phyloP scores from a whole-genome alignment of 2,329 filamentous ascomycete genomes.

The Orbilia brochopaga region DNA sequence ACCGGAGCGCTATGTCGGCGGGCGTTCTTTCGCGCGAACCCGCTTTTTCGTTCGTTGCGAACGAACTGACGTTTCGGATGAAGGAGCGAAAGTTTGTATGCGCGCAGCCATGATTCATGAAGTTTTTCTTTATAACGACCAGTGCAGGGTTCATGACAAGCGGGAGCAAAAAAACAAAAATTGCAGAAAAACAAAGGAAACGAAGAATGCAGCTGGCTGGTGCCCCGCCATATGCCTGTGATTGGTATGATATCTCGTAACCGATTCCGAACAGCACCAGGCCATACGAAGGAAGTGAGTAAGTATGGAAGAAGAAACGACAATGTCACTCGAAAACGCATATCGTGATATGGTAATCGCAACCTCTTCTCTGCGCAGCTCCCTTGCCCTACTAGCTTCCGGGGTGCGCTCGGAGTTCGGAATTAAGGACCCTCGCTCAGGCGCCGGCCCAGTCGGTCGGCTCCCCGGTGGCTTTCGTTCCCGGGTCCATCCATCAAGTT shows the following conservation, averaged over 20 bases:
- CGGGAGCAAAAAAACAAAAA: neutral
- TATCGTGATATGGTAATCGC: conserved; percentile 40
- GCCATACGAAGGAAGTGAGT: neutral
- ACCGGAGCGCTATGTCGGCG: neutral
- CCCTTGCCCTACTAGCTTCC: too few relatives aligned
- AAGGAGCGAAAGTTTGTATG: conserved; percentile 8
- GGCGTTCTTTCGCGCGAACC: too few relatives aligned
- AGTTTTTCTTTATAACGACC: conserved; percentile 24
- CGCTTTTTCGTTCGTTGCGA: conserved; percentile 27
- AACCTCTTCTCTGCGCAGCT: neutral
- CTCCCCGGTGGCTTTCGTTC: conserved; percentile 20
- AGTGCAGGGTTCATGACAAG: neutral
- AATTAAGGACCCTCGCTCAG: conserved; percentile 22
- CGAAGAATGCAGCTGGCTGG: too few relatives aligned
- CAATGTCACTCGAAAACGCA: too few relatives aligned
- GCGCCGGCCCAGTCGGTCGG: conserved; percentile 3
- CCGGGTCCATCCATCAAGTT: conserved; percentile 15
- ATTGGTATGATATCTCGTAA: too few relatives aligned
- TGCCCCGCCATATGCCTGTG: too few relatives aligned
- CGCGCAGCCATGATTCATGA: conserved; percentile 37
- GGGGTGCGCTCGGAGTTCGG: conserved; percentile 47
- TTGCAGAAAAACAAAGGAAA: too few relatives aligned
- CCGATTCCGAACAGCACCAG: neutral
- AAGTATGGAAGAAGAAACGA: too few relatives aligned
- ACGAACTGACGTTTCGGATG: conserved; percentile 3